Evolutionary conservation across 2,329 filamentous ascomycete species (phyloP).

Genomic region (Neopestalotiopsis sp.): DNA sequence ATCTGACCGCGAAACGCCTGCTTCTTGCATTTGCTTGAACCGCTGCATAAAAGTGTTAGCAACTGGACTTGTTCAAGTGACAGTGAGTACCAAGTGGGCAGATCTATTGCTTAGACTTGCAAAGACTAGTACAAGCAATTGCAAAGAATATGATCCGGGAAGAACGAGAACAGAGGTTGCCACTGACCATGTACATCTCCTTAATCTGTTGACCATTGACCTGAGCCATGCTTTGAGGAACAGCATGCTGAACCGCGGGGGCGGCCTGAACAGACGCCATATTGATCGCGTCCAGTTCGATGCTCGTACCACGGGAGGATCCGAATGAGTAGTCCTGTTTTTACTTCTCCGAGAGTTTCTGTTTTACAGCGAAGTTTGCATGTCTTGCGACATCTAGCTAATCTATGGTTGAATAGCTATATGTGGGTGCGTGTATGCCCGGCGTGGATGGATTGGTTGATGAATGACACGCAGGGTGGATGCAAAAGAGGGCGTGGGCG

Average conservation of each 20-base stretch:
- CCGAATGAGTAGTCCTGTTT: not conserved
- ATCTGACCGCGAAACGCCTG: conserved; percentile 79
- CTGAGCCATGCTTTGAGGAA: conserved; percentile 64
- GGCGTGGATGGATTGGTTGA: not conserved
- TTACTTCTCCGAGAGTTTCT: conserved; percentile 14
- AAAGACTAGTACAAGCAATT: not conserved
- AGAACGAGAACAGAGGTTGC: conserved; percentile 16
- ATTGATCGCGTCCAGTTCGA: conserved; percentile 32
- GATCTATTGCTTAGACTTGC: not conserved
- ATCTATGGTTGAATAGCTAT: not conserved
- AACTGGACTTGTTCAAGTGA: not conserved
- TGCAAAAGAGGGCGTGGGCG: not conserved
- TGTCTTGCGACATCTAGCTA: conserved; percentile 15
- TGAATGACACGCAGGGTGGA: not conserved
- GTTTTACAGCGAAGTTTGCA: conserved; percentile 20
- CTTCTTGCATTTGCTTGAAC: conserved; percentile 86
- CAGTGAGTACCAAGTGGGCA: not conserved
- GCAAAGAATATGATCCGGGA: not conserved
- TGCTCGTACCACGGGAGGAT: not conserved
- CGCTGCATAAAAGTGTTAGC: conserved; percentile 60
- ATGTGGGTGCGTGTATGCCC: not conserved
- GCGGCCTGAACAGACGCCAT: conserved; percentile 85
- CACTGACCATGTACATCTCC: conserved; percentile 67
- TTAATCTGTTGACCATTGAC: conserved; percentile 80
- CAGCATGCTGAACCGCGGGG: conserved; percentile 70